phyloP scores from a whole-genome alignment of 306 rosid genomes.

The Acacia confusa region DNA sequence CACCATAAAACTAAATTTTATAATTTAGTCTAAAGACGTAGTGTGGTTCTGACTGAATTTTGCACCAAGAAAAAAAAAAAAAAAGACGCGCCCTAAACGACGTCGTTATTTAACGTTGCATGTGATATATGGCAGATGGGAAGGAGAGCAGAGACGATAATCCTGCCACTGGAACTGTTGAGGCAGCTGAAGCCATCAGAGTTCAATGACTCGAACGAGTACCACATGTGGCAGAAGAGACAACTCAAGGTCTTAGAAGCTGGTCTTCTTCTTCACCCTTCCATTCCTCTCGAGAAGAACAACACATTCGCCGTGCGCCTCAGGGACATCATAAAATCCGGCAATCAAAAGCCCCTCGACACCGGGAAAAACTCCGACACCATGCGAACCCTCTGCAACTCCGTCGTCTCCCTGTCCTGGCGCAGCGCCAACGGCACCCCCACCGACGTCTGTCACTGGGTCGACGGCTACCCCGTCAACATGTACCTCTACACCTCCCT shows the following conservation, averaged over 20 bases:
- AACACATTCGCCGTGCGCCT: conserved; percentile 75
- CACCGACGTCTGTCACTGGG: conserved; percentile 94
- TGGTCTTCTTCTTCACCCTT: conserved; percentile 80
- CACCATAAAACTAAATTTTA: no score
- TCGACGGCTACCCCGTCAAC: conserved; percentile 88
- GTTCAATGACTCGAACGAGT: conserved; percentile 78
- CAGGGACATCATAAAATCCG: conserved; percentile 49
- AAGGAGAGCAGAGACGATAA: conserved; percentile 87
- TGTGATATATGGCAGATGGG: conserved; percentile 53
- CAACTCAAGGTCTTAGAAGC: conserved; percentile 74
- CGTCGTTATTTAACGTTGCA: background rate
- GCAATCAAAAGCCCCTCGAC: conserved; percentile 58
- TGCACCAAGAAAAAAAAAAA: no score
- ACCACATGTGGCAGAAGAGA: conserved; percentile 87
- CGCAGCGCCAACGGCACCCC: conserved; percentile 71
- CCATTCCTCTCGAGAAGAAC: conserved; percentile 50
- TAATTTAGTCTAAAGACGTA: no score
- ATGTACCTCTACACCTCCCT: conserved; percentile 67
- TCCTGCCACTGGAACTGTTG: conserved; percentile 84
- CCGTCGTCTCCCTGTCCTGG: conserved; percentile 91
- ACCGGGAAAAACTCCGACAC: conserved; percentile 83
- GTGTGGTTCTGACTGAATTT: no score
- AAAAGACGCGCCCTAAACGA: no score
- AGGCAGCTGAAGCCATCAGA: conserved; percentile 84
- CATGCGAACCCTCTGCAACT: conserved; percentile 78